phyloP scores from a whole-genome alignment of 208 protist genomes.

The Trypanosoma avium region DNA sequence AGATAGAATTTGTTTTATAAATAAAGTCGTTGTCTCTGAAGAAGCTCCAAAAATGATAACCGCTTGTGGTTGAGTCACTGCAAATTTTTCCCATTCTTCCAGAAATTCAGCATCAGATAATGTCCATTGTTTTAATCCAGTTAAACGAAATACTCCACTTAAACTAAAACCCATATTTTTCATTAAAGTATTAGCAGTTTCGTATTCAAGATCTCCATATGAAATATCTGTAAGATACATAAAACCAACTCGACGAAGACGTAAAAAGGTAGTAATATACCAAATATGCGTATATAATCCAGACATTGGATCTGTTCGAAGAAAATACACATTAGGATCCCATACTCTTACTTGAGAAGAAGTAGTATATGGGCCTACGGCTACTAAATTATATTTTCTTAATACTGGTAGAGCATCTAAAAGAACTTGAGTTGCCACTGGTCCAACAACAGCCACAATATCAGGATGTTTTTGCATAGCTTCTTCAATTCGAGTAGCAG shows the following conservation, averaged over 20 bases:
- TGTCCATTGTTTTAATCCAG: neutral
- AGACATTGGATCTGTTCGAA: slow-evolving; percentile 27
- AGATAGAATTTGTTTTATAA: slow-evolving; percentile 9
- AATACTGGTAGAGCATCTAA: slow-evolving; percentile 7
- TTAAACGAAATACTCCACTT: slow-evolving; percentile 6
- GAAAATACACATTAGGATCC: slow-evolving; percentile 34
- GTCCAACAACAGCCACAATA: slow-evolving; percentile 32
- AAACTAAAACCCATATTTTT: slow-evolving; percentile 9
- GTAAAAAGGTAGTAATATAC: slow-evolving; percentile 27
- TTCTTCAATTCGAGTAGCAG: neutral
- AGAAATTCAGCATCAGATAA: slow-evolving; percentile 6
- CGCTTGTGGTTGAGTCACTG: slow-evolving; percentile 2
- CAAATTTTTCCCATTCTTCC: slow-evolving; percentile 7
- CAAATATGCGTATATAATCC: slow-evolving; percentile 36
- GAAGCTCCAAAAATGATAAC: slow-evolving; percentile 6
- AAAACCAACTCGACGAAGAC: slow-evolving; percentile 32
- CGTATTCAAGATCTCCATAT: slow-evolving; percentile 14
- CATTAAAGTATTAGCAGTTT: slow-evolving; percentile 4
- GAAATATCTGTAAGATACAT: slow-evolving; percentile 21
- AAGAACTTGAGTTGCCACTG: slow-evolving; percentile 26
- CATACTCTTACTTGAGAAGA: slow-evolving; percentile 27
- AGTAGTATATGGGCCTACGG: slow-evolving; percentile 32
- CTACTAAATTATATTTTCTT: slow-evolving; percentile 26
- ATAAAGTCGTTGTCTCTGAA: neutral
- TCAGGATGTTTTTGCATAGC: slow-evolving; percentile 11